Evolutionary conservation across 2,329 filamentous ascomycete genomes (phyloP).

Genomic region (Paraconiothyrium sp.): DNA sequence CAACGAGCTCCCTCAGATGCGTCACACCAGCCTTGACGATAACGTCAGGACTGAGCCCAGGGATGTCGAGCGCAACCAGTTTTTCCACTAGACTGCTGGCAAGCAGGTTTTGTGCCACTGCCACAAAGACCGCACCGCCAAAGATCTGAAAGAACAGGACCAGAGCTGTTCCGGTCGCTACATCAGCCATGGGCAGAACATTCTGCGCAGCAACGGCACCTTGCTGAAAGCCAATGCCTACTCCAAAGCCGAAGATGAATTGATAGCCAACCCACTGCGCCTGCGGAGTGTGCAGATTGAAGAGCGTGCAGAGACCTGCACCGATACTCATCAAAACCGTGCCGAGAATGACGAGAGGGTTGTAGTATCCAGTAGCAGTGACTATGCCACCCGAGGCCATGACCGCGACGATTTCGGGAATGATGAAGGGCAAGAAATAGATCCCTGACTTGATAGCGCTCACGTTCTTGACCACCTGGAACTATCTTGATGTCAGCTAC

Average conservation of each 20-base stretch:
- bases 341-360: constrained; percentile 44
- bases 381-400: constrained; percentile 43
- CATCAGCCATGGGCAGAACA: constrained; percentile 29
- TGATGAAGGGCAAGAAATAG: constrained; percentile 42
- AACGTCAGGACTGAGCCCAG: neutral
- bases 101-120: constrained; percentile 53
- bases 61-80: neutral
- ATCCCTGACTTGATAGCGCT: constrained; percentile 48
- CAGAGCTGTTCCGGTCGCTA: constrained; percentile 49
- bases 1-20: neutral
- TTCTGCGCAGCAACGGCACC: constrained; percentile 20
- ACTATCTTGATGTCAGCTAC: too few relatives aligned
- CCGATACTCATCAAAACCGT: constrained; percentile 22
- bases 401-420: constrained; percentile 37
- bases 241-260: constrained; percentile 53
- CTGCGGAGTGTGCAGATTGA: constrained; percentile 43
- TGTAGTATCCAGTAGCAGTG: constrained; percentile 51
- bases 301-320: constrained; percentile 46
- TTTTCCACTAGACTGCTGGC: constrained; percentile 41
- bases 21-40: neutral
- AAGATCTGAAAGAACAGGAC: constrained; percentile 52
- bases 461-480: too few relatives aligned
- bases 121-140: constrained; percentile 51
- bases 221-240: constrained; percentile 29
- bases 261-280: constrained; percentile 59